phyloP scores from a whole-genome alignment of 2,329 filamentous ascomycete species.

The Neopestalotiopsis clavispora region DNA sequence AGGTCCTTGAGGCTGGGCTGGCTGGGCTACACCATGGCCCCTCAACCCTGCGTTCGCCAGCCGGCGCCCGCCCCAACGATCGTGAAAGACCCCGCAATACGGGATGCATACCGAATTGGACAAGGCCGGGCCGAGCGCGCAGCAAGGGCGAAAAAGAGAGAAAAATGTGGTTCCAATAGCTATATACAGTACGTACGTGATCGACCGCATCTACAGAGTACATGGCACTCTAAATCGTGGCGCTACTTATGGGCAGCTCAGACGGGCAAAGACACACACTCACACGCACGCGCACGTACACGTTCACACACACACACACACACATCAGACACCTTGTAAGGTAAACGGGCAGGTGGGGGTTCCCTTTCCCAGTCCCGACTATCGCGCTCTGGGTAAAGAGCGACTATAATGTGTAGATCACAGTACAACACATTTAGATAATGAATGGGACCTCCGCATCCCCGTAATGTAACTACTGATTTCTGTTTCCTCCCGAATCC shows the following conservation, averaged over 20 bases:
- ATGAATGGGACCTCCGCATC: not conserved
- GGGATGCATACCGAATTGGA: not conserved
- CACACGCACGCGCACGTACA: not conserved
- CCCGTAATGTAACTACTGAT: not conserved
- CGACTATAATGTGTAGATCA: not conserved
- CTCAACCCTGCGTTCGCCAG: too few relatives aligned
- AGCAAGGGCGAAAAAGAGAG: not conserved
- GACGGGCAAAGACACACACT: not conserved
- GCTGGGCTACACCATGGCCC: too few relatives aligned
- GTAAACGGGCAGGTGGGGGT: constrained; percentile 1
- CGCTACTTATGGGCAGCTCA: not conserved
- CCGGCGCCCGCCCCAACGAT: too few relatives aligned
- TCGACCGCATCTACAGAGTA: too few relatives aligned
- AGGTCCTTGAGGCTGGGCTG: too few relatives aligned
- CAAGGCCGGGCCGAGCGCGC: not conserved
- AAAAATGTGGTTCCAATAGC: not conserved
- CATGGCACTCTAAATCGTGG: too few relatives aligned
- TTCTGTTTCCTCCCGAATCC: not conserved
- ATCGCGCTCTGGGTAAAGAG: not conserved
- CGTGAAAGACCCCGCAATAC: not conserved
- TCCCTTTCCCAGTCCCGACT: not conserved
- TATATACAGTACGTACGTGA: too few relatives aligned
- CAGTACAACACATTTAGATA: not conserved
- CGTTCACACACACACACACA: not conserved
- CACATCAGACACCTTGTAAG: not conserved